Conservation (phyloP, 768 basidiomycete species). For the Mycena metata region DNA sequence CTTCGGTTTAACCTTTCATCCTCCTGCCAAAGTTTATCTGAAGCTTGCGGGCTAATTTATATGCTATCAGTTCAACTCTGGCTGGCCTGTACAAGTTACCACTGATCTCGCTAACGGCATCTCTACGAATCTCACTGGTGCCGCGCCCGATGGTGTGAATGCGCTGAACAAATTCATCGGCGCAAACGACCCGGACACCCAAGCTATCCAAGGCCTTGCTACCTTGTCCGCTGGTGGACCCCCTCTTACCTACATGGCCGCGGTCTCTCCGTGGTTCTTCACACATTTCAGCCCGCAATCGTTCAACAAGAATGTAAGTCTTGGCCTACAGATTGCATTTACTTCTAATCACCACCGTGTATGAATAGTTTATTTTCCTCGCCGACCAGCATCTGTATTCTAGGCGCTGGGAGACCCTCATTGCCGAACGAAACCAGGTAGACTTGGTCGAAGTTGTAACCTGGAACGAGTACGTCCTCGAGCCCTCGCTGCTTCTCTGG, state of each 20-base stretch:
- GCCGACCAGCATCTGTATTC: slow-evolving; percentile 77
- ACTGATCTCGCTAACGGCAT: slow-evolving; percentile 53
- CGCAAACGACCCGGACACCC: slow-evolving; percentile 63
- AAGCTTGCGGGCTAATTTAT: slow-evolving; percentile 30
- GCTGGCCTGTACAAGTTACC: slow-evolving; percentile 79
- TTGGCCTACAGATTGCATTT: background rate
- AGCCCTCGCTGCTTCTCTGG: background rate
- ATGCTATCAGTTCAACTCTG: slow-evolving; percentile 77
- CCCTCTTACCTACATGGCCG: slow-evolving; percentile 58
- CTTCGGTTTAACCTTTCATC: no score
- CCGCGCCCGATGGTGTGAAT: slow-evolving; percentile 39
- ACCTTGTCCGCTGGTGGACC: slow-evolving; percentile 42
- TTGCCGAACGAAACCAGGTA: slow-evolving; percentile 66
- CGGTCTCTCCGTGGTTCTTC: slow-evolving; percentile 84
- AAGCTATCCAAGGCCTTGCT: slow-evolving; percentile 63
- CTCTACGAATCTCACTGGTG: slow-evolving; percentile 32
- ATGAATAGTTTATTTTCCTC: slow-evolving; percentile 70
- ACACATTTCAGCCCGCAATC: slow-evolving; percentile 78
- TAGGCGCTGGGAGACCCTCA: slow-evolving; percentile 76
- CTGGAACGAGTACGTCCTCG: slow-evolving; percentile 69
- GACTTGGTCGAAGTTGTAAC: slow-evolving; percentile 73
- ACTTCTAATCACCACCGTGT: slow-evolving; percentile 13
- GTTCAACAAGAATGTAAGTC: slow-evolving; percentile 79
- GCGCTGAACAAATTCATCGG: slow-evolving; percentile 59
- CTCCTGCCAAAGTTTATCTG: background rate